Evolutionary conservation across 768 basidiomycete species (phyloP), one percentile per base, ranked within the genome.

Genomic region (Auricularia heimuer): DNA sequence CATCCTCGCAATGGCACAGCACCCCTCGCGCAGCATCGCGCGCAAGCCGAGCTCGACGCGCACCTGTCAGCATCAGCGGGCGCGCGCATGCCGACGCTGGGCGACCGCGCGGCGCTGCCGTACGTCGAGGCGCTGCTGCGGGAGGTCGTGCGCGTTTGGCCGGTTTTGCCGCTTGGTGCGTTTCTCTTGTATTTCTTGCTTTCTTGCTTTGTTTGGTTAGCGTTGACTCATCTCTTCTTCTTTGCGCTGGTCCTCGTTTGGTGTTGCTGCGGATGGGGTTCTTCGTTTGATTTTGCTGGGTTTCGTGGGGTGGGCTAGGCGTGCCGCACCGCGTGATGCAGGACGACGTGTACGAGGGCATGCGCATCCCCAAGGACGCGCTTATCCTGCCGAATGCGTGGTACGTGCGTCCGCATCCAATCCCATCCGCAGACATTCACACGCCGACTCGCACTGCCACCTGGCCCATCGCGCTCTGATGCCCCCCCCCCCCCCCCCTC

Each of bases 91-190:
- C 90, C 90, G 0, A 79, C 75, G 0, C 82, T 87, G 66, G 77
- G 74, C 45, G 89, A 89, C 70, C 77, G 87, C 3, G 65, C 73
- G 3, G 75, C 72, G 1, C 71, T 91, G 64, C 86, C 86, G 4
- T 90, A 82, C 71, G 76, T 84, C 64, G 79, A 87, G 10, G 81
- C 82, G 2, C 67, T 89, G 44, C 74, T 86, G 68, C 80, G 76
- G n/a, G 87, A 88, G 73, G 73, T 76, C 7, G 74, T 81, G 66
- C 77, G 87, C n/a, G 87, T 84, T 83, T 78, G 80, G 54, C 80
- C 76, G 3, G 78, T 83, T 35, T 84, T 86, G 33, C 87, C 86
- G 16, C 70, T 87, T 16, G 81, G 85, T 68, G 81, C 79, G 47
- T 51, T 8, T 16, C 1, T n/a, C n/a, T n/a, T n/a, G n/a, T n/a